Percentiles rank a stretch among this genome's conserved stretches.
These are phyloP conservation scores for Xylaria sp. DNA, from an alignment of 2,329 filamentous ascomycete species.

Conservation along the genomic window DNA sequence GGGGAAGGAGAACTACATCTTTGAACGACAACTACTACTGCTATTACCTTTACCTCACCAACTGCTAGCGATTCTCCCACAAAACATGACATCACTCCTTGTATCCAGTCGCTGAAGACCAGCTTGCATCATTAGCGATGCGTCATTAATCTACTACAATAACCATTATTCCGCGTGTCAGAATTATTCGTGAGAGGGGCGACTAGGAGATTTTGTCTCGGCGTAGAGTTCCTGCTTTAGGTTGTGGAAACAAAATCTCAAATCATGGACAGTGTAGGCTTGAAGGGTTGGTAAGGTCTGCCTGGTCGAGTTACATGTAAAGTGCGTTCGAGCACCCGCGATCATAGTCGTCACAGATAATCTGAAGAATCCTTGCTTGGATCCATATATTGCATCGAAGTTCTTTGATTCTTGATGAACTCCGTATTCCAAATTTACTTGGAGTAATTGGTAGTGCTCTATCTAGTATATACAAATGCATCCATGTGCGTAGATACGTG, in stretches of 20 bases:
- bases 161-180: not conserved
- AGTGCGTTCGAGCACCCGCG: too few species aligned
- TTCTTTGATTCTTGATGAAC: not conserved
- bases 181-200: not conserved
- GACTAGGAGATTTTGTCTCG: not conserved
- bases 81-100: conserved; percentile 26
- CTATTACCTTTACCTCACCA: not conserved
- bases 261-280: too few species aligned
- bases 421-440: not conserved
- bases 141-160: conserved; percentile 26
- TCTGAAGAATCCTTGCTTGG: not conserved
- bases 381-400: not conserved
- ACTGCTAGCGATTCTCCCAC: conserved; percentile 17
- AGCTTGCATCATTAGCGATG: conserved; percentile 6
- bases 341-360: not conserved
- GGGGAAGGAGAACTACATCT: not conserved
- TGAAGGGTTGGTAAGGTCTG: not conserved
- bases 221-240: not conserved
- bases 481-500: not conserved
- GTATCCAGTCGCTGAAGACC: conserved; percentile 15
- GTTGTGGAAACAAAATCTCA: not conserved
- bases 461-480: not conserved
- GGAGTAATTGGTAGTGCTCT: not conserved
- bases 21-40: conserved; percentile 3
- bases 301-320: not conserved